Conservation (phyloP, 352 stramenopile species). For the Pythium rishiriense region DNA sequence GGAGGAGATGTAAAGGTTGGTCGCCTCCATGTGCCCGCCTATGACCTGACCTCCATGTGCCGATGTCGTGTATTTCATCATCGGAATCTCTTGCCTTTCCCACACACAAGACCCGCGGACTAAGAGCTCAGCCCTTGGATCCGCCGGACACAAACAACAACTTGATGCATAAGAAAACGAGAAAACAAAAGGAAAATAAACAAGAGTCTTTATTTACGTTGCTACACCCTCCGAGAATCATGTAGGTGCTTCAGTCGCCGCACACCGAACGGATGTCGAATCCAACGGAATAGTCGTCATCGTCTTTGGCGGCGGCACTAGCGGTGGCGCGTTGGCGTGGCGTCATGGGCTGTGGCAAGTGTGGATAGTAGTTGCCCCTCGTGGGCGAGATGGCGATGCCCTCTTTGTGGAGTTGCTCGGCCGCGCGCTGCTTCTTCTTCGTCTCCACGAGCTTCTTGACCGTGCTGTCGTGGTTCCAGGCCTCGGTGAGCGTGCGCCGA, state of each 20-base stretch:
- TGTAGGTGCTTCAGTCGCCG: constrained; percentile 27
- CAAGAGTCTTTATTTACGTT: constrained; percentile 23
- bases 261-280: constrained; percentile 71
- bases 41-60: neutral
- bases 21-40: neutral
- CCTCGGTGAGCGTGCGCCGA: constrained; percentile 55
- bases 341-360: constrained; percentile 33
- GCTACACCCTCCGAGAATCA: neutral
- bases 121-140: neutral
- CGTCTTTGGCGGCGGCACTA: constrained; percentile 5
- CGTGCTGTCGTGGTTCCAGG: constrained; percentile 60
- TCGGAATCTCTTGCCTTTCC: neutral
- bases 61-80: neutral
- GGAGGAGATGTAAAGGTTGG: constrained; percentile 62
- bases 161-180: neutral
- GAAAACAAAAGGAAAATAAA: constrained; percentile 10
- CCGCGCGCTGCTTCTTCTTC: constrained; percentile 61
- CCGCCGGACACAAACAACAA: neutral
- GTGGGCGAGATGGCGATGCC: constrained; percentile 25
- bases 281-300: constrained; percentile 66
- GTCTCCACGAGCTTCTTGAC: constrained; percentile 66
- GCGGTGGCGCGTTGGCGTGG: constrained; percentile 5
- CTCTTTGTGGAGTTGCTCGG: constrained; percentile 45
- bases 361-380: constrained; percentile 28
- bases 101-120: neutral